Conservation (phyloP, 805 yeast species). For the Myxozyma udenii region DNA sequence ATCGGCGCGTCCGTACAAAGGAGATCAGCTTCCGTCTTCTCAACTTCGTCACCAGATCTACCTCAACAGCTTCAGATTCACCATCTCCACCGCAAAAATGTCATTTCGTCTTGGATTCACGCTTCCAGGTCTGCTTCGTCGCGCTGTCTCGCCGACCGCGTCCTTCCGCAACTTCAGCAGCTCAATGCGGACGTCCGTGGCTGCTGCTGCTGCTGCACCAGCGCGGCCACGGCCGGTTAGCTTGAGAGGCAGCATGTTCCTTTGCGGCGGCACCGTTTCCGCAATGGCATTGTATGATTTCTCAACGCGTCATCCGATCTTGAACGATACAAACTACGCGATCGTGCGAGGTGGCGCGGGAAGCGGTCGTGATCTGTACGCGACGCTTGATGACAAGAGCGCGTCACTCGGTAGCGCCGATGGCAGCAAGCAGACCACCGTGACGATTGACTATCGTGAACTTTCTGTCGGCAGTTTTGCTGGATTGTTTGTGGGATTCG, state of each 20-base stretch:
- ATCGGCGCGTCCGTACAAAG: too few relatives aligned
- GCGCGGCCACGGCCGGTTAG: too few relatives aligned
- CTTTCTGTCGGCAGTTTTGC: slow-evolving; percentile 55
- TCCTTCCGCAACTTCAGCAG: background rate
- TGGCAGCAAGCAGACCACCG: slow-evolving; percentile 34
- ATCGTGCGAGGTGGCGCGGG: slow-evolving; percentile 3
- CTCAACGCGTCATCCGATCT: too few relatives aligned
- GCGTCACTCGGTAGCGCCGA: background rate
- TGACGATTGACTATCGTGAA: slow-evolving; percentile 49
- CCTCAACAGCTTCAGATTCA: too few relatives aligned
- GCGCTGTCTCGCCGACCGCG: background rate
- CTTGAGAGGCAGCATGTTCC: too few relatives aligned
- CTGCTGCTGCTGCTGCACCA: too few relatives aligned
- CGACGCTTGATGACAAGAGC: background rate
- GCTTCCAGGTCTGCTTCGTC: background rate
- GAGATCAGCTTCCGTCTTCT: too few relatives aligned
- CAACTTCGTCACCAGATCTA: too few relatives aligned
- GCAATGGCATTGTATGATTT: too few relatives aligned
- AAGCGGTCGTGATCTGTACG: slow-evolving; percentile 5
- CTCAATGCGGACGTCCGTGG: too few relatives aligned
- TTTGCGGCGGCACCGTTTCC: too few relatives aligned
- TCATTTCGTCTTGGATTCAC: background rate
- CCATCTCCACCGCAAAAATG: too few relatives aligned
- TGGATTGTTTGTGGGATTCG: slow-evolving; percentile 52
- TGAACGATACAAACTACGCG: background rate